phyloP scores from a whole-genome alignment of 768 basidiomycete genomes.

The Leucocoprinus birnbaumii region DNA sequence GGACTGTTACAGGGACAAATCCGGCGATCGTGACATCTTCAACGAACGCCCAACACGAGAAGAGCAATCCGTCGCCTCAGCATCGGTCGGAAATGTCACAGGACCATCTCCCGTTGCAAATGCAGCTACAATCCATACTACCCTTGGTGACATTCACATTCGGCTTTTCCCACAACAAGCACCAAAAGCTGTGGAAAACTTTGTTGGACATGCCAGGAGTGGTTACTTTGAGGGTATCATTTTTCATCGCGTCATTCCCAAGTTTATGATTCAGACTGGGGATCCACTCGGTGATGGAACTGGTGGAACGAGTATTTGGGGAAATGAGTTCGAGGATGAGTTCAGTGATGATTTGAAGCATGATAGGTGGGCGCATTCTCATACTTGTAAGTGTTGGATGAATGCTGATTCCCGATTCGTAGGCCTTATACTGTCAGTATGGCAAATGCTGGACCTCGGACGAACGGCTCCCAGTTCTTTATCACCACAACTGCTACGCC shows the following conservation, averaged over 20 bases:
- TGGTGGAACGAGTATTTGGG: constrained; percentile 91
- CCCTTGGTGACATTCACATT: constrained; percentile 89
- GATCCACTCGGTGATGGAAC: constrained; percentile 95
- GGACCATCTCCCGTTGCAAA: constrained; percentile 74
- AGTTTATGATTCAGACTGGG: constrained; percentile 98
- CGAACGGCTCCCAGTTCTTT: constrained; percentile 98
- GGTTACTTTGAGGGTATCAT: constrained; percentile 91
- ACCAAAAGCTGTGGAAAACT: constrained; percentile 97
- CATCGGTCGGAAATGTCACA: constrained; percentile 44
- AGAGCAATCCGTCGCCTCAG: constrained; percentile 83
- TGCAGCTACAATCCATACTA: constrained; percentile 90
- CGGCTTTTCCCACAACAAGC: constrained; percentile 88
- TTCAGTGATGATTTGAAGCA: constrained; percentile 87
- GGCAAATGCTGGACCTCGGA: constrained; percentile 88
- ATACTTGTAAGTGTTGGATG: background rate
- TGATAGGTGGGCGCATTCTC: constrained; percentile 61
- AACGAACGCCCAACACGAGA: constrained; percentile 97
- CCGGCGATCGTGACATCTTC: constrained; percentile 92
- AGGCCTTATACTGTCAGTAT: constrained; percentile 96
- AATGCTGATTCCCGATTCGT: background rate
- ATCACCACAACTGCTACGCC: constrained; percentile 94
- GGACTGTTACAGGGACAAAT: constrained; percentile 58
- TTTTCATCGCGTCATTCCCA: constrained; percentile 97
- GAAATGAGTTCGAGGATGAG: constrained; percentile 88
- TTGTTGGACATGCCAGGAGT: constrained; percentile 86